Evolutionary conservation across 2,329 filamentous ascomycete genomes (phyloP).

Genomic region (Neofusicoccum kwambonambiense): DNA sequence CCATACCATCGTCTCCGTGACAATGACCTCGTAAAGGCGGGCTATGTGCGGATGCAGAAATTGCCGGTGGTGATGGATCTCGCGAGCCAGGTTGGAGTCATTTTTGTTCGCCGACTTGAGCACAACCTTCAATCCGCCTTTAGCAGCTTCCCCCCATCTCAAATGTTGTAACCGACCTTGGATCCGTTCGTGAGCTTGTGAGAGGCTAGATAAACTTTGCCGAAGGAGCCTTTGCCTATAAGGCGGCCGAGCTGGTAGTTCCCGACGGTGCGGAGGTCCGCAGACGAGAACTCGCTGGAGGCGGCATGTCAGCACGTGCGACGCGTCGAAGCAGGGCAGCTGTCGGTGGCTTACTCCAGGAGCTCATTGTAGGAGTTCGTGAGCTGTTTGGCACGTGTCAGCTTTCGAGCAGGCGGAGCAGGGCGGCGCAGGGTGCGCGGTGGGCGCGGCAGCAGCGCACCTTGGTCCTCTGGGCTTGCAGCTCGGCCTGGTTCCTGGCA

Average conservation of each 20-base stretch:
- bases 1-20: conserved; percentile 94
- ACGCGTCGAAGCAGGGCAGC: not conserved
- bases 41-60: conserved; percentile 98
- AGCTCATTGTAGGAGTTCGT: conserved; percentile 95
- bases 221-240: conserved; percentile 97
- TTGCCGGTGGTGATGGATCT: conserved; percentile 98
- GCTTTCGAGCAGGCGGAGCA: conserved; percentile 4
- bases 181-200: conserved; percentile 99
- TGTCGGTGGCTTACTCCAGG: conserved; percentile 68
- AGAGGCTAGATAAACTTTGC: conserved; percentile 92
- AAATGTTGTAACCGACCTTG: conserved; percentile 62
- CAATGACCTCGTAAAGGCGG: conserved; percentile 94
- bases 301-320: conserved; percentile 16
- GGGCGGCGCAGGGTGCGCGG: not conserved
- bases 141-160: not conserved
- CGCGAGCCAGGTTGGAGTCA: conserved; percentile 90
- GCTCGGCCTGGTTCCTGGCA: conserved; percentile 53
- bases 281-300: conserved; percentile 84
- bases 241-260: conserved; percentile 90
- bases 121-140: conserved; percentile 66
- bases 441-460: conserved; percentile 32
- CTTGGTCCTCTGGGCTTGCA: conserved; percentile 61
- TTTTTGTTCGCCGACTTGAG: conserved; percentile 97
- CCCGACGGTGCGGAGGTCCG: conserved; percentile 86
- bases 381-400: conserved; percentile 60